Evolutionary conservation across 2,329 filamentous ascomycete species (phyloP).

Genomic region (Stachybotrys elegans): DNA sequence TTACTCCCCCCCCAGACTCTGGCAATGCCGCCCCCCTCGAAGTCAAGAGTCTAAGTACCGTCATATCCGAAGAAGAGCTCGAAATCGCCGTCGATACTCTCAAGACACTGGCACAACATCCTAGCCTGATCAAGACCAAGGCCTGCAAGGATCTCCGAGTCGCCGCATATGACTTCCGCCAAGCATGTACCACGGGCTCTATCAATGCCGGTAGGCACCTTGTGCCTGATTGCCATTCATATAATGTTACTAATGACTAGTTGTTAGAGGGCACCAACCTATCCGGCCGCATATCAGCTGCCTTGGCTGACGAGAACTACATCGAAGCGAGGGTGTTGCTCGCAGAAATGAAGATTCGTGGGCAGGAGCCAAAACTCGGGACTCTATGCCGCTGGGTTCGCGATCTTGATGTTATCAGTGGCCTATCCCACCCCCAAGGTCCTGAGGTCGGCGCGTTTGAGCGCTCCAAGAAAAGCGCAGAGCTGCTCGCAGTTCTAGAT

Average conservation of each 20-base stretch:
- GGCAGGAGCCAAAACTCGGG: slow-evolving; percentile 60
- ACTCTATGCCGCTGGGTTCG: slow-evolving; percentile 69
- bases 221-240: not conserved
- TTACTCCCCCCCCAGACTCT: slow-evolving; percentile 31
- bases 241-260: too few relatives aligned
- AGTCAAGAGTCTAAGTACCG: slow-evolving; percentile 44
- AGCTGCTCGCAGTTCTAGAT: slow-evolving; percentile 58
- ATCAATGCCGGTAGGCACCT: slow-evolving; percentile 44
- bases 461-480: slow-evolving; percentile 42
- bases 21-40: slow-evolving; percentile 27
- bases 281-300: slow-evolving; percentile 61
- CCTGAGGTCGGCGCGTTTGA: slow-evolving; percentile 22
- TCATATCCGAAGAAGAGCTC: slow-evolving; percentile 60
- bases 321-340: slow-evolving; percentile 61
- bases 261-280: slow-evolving; percentile 58
- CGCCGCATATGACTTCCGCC: slow-evolving; percentile 64
- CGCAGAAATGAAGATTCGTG: slow-evolving; percentile 65
- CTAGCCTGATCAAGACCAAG: slow-evolving; percentile 62
- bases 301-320: slow-evolving; percentile 60
- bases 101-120: slow-evolving; percentile 51
- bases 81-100: slow-evolving; percentile 64
- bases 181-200: slow-evolving; percentile 62
- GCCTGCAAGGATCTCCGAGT: slow-evolving; percentile 61
- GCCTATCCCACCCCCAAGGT: slow-evolving; percentile 49
- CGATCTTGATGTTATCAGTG: slow-evolving; percentile 64